These are phyloP conservation scores for Daldinia caldariorum DNA, from an alignment of 495 filamentous ascomycete species.

Conservation along the genomic window DNA sequence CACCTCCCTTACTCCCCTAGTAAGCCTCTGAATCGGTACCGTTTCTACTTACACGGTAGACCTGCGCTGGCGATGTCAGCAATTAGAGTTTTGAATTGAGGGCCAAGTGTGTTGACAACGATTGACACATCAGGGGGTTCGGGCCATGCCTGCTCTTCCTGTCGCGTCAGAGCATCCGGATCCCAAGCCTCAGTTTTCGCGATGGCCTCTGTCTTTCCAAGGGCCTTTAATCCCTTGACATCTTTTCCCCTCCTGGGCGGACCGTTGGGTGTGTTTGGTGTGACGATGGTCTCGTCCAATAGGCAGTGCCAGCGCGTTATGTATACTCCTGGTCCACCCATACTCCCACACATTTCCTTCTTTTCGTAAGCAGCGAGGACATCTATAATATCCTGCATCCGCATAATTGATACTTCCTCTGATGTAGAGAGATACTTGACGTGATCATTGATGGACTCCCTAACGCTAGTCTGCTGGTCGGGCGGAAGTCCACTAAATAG, in stretches of 20 bases:
- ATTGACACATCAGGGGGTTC: constrained; percentile 50
- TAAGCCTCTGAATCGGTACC: neutral
- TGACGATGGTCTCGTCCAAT: constrained; percentile 67
- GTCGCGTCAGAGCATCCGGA: constrained; percentile 17
- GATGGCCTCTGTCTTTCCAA: constrained; percentile 58
- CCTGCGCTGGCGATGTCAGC: constrained; percentile 35
- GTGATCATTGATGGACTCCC: constrained; percentile 61
- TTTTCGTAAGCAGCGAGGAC: constrained; percentile 36
- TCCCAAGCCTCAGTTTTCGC: constrained; percentile 49
- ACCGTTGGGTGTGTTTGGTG: constrained; percentile 58
- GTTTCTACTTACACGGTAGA: constrained; percentile 13
- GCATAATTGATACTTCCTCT: constrained; percentile 56
- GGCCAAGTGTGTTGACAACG: constrained; percentile 52
- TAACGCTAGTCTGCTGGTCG: constrained; percentile 48
- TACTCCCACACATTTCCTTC: constrained; percentile 29
- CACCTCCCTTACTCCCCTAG: neutral
- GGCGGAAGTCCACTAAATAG: constrained; percentile 58
- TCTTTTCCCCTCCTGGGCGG: constrained; percentile 61
- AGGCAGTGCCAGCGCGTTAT: constrained; percentile 70
- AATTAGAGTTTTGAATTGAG: constrained; percentile 49
- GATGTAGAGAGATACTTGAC: constrained; percentile 62
- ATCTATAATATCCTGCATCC: constrained; percentile 58
- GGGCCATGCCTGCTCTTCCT: constrained; percentile 37
- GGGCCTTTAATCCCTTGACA: constrained; percentile 59
- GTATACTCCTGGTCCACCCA: constrained; percentile 69